Conservation (phyloP, 768 basidiomycete genomes). For the Suillus luteus region DNA sequence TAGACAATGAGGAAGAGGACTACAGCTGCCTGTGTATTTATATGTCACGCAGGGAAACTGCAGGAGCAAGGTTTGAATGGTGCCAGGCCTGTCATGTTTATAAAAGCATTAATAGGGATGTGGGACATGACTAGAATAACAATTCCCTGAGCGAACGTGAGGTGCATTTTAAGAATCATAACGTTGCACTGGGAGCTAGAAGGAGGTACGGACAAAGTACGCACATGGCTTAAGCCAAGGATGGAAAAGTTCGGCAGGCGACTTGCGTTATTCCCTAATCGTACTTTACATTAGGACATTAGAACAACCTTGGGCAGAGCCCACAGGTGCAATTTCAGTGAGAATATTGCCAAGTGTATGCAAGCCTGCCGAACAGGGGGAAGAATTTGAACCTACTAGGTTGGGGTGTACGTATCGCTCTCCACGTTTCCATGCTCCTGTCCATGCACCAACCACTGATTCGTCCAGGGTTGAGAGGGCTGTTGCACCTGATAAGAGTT, state of each 20-base stretch:
- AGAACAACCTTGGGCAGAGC: neutral
- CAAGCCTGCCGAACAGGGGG: neutral
- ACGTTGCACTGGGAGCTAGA: neutral
- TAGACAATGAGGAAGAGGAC: neutral
- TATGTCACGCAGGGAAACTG: neutral
- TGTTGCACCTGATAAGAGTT: conserved; percentile 16
- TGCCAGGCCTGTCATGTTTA: neutral
- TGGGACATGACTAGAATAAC: neutral
- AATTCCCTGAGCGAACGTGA: neutral
- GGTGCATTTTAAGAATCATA: neutral
- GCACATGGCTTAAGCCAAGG: neutral
- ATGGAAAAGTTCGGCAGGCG: neutral
- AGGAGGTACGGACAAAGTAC: neutral
- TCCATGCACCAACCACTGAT: conserved; percentile 42
- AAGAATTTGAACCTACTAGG: conserved; percentile 21
- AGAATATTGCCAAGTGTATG: neutral
- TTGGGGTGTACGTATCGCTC: conserved; percentile 29
- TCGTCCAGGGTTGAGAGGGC: conserved; percentile 33
- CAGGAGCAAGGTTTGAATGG: neutral
- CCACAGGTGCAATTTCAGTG: neutral
- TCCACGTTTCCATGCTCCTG: conserved; percentile 24
- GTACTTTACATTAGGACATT: neutral
- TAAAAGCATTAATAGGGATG: neutral
- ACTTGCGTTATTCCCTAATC: neutral
- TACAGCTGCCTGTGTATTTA: neutral